Conservation (phyloP, 331 rosid species). For the Quercus phellos region DNA sequence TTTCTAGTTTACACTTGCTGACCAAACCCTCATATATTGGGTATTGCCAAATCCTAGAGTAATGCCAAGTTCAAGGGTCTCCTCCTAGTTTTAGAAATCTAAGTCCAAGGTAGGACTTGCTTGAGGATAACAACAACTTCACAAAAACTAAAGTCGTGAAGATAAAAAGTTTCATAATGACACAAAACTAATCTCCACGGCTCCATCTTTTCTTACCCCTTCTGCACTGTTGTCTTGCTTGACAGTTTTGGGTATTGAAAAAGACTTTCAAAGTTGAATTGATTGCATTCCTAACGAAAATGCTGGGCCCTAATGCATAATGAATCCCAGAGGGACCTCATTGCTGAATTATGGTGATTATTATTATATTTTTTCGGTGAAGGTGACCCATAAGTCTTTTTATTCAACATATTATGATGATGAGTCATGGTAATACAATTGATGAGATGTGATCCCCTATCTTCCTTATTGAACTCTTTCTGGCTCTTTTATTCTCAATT, state of each 20-base stretch:
- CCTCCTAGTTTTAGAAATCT: not conserved
- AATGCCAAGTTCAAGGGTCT: not conserved
- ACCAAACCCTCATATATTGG: slow-evolving; percentile 6
- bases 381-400: not conserved
- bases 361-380: not conserved
- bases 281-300: not conserved
- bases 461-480: not conserved
- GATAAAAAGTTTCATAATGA: not conserved
- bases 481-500: not conserved
- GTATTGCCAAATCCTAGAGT: not conserved
- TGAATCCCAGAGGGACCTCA: not conserved
- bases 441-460: not conserved
- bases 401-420: slow-evolving; percentile 18
- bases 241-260: slow-evolving; percentile 15
- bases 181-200: slow-evolving; percentile 2
- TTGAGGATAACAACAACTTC: slow-evolving; percentile 15
- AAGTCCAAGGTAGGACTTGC: not conserved
- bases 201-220: slow-evolving; percentile 26
- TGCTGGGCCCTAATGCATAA: not conserved
- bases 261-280: slow-evolving; percentile 10
- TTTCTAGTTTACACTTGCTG: slow-evolving; percentile 8
- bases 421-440: slow-evolving; percentile 13
- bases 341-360: not conserved
- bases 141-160: not conserved
- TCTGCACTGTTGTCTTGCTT: slow-evolving; percentile 23